Evolutionary conservation across 2,329 filamentous ascomycete genomes (phyloP), one percentile per base, ranked within the genome.

Genomic region (Endothia cerciana): DNA sequence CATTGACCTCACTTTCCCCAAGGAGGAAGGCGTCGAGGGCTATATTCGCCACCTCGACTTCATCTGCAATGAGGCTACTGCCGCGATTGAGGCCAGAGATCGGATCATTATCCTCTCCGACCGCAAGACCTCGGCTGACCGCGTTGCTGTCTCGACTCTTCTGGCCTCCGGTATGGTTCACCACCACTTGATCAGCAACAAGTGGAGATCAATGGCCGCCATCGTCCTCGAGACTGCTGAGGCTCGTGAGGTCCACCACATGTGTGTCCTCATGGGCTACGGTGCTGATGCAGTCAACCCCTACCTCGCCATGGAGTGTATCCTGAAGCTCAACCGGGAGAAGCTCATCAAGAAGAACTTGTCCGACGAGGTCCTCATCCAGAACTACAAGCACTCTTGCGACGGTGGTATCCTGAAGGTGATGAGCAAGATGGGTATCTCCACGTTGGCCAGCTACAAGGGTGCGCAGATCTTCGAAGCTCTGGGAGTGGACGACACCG

Each of bases 351-450:
- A 93, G 78, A 97, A 96, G 85, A 91, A 95, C 78, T 82, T 97
- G 53, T 86, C 85, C 25, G 87, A 95, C 66, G 90, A 97, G 68
- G 86, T 89, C 73, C 88, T 97, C 65, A 94, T 97, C 71, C 89
- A 90, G 73, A 98, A 98, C 82, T 98, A 97, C 85, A 97, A 96
- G 82, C 92, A 96, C 78, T 97, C 94, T 69, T 94, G 92, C 73
- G 94, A 97, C 72, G 94, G 94, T 74, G 94, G 94, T 81, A 97
- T 98, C 70, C 84, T 98, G 70, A 98, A 98, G 80, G 94, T 98
- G 77, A 98, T 98, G 94, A 95, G 91, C 78, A 98, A 98, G 85
- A 98, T 98, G 94, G 94, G 94, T 82, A 98, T 98, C 70, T 97
- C 94, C 7, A 98, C 94, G 40, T 84, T 98, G 56, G 93, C 94